phyloP scores from a whole-genome alignment of 768 basidiomycete genomes.

The Suillus placidus region DNA sequence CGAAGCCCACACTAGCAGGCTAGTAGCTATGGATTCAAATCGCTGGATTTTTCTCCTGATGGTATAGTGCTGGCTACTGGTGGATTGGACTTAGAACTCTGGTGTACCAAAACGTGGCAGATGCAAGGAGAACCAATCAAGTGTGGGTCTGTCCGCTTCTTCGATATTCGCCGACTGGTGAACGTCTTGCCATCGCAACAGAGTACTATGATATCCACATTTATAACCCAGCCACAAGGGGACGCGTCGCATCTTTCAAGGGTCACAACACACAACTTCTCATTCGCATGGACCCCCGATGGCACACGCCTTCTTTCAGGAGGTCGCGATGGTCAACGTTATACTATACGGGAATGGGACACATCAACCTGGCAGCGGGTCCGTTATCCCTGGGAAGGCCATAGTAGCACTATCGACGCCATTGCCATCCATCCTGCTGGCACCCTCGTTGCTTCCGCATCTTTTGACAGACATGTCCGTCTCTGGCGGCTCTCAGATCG shows the following conservation, averaged over 20 bases:
- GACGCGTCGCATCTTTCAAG: neutral
- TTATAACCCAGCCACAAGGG: neutral
- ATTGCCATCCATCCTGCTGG: neutral
- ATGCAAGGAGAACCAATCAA: too few species aligned
- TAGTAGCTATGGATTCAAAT: too few species aligned
- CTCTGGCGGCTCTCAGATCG: neutral
- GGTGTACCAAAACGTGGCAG: too few species aligned
- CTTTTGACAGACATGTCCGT: neutral
- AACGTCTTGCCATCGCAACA: too few species aligned
- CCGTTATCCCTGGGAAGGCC: neutral
- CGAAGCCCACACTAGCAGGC: too few species aligned
- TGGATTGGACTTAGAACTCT: too few species aligned
- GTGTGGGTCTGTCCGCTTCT: too few species aligned
- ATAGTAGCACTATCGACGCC: accelerated
- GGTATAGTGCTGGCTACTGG: too few species aligned
- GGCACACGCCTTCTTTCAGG: neutral
- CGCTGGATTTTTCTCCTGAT: too few species aligned
- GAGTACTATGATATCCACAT: too few species aligned
- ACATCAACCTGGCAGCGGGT: neutral
- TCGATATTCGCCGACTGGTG: too few species aligned
- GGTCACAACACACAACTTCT: neutral
- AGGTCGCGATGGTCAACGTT: accelerated
- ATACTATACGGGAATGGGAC: neutral
- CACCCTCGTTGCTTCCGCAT: neutral
- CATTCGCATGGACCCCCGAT: neutral